Conservation (phyloP, 257 asterid genomes). For the Salvia splendens region DNA sequence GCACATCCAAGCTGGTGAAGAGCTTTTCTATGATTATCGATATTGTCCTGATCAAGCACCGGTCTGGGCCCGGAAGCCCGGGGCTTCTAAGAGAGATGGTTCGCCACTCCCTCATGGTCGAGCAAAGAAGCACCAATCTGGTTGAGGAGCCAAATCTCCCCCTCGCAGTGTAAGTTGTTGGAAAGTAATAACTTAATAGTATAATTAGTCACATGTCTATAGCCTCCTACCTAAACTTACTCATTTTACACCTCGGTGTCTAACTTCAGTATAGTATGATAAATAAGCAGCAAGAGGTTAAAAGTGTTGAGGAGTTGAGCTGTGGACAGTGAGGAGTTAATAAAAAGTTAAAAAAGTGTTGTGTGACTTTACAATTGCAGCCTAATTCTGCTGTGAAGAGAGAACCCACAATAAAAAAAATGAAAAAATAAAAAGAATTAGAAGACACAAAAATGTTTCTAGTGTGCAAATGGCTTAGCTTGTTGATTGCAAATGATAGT, state of each 20-base stretch:
- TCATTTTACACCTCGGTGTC: no score
- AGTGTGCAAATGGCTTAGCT: constrained; percentile 26
- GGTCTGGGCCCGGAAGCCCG: constrained; percentile 86
- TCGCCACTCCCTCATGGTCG: constrained; percentile 65
- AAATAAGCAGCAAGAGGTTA: no score
- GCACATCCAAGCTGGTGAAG: constrained; percentile 77
- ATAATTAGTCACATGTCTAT: no score
- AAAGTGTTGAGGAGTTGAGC: no score
- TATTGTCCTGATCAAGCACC: constrained; percentile 95
- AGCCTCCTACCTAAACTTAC: no score
- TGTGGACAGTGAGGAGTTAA: no score
- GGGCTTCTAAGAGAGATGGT: constrained; percentile 60
- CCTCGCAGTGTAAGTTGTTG: no score
- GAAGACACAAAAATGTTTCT: background rate
- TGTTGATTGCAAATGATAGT: constrained; percentile 44
- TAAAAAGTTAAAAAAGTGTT: background rate
- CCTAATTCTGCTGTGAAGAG: background rate
- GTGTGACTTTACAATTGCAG: constrained; percentile 21
- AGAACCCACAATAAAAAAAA: background rate
- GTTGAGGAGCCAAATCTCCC: constrained; percentile 32
- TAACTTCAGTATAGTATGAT: no score
- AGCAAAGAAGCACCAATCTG: constrained; percentile 92
- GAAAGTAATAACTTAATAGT: no score
- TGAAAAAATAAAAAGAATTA: constrained; percentile 1
- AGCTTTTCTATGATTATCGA: constrained; percentile 89